Percentiles rank a stretch among this genome's conserved stretches.
These are phyloP conservation scores for Trichoderma hamatum DNA, from an alignment of 2,329 filamentous ascomycete species.

Conservation along the genomic window DNA sequence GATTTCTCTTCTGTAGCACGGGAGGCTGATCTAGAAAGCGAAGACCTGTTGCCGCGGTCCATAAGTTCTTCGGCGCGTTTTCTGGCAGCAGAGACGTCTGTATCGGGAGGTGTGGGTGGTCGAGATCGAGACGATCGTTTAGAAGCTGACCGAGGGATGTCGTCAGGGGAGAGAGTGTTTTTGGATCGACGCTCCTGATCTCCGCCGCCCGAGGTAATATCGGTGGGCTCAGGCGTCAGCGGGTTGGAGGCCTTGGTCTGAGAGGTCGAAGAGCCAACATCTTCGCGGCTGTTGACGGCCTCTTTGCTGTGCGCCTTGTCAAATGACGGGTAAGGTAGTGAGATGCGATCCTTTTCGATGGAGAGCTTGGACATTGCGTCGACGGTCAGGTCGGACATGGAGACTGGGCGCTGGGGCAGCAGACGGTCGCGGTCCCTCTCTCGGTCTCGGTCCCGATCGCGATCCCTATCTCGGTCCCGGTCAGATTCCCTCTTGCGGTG, in stretches of 20 bases:
- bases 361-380: slow-evolving; percentile 44
- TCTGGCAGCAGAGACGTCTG: slow-evolving; percentile 57
- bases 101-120: slow-evolving; percentile 67
- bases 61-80: slow-evolving; percentile 38
- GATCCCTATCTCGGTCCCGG: slow-evolving; percentile 40
- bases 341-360: slow-evolving; percentile 50
- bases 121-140: slow-evolving; percentile 52
- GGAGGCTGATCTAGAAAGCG: slow-evolving; percentile 49
- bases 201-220: slow-evolving; percentile 63
- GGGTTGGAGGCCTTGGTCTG: slow-evolving; percentile 39
- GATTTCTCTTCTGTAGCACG: slow-evolving; percentile 53
- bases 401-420: slow-evolving; percentile 34
- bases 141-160: slow-evolving; percentile 42
- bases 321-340: slow-evolving; percentile 76
- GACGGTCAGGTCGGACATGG: slow-evolving; percentile 53
- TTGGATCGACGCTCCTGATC: slow-evolving; percentile 46
- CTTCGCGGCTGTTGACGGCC: slow-evolving; percentile 67
- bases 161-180: slow-evolving; percentile 44
- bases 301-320: slow-evolving; percentile 94
- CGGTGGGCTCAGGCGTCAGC: slow-evolving; percentile 72
- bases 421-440: slow-evolving; percentile 42
- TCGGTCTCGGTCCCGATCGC: slow-evolving; percentile 42
- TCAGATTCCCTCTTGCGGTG: slow-evolving; percentile 39
- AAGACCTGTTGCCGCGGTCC: slow-evolving; percentile 39
- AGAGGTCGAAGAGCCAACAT: slow-evolving; percentile 43